Conservation (phyloP, 106 monocot species). For the Apostasia ramifera region DNA sequence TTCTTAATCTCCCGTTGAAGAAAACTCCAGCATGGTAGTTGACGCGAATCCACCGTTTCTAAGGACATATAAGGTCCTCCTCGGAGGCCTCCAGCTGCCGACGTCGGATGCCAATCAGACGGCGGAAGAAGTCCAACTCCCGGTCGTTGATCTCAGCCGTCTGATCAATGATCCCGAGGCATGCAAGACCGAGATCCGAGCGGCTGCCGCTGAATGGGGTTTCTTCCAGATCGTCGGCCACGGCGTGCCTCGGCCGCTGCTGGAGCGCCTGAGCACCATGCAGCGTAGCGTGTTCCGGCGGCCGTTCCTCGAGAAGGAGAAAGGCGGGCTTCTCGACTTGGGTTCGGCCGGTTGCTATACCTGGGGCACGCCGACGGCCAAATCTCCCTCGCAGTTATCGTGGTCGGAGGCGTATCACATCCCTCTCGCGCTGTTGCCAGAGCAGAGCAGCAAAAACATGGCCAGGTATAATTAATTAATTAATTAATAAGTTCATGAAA, state of each 20-base stretch:
- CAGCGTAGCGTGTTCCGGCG: conserved; percentile 19
- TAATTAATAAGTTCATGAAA: neutral
- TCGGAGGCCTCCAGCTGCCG: neutral
- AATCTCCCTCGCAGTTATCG: conserved; percentile 18
- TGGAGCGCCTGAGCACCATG: conserved; percentile 8
- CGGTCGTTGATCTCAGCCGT: conserved; percentile 21
- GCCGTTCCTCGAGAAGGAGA: conserved; percentile 21
- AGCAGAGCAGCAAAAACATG: neutral
- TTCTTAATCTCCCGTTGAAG: neutral
- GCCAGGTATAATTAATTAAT: conserved; percentile 10
- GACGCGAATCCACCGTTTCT: conserved; percentile 23
- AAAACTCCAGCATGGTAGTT: neutral
- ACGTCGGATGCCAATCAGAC: too few relatives aligned
- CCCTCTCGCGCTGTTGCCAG: neutral
- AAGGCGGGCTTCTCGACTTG: conserved; percentile 6
- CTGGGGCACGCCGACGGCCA: conserved; percentile 31
- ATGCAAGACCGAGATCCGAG: conserved; percentile 18
- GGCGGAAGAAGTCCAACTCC: conserved; percentile 13
- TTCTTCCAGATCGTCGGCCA: conserved; percentile 43
- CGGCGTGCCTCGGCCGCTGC: conserved; percentile 11
- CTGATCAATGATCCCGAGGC: neutral
- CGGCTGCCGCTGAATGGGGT: conserved; percentile 33
- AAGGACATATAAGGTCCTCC: conserved; percentile 17
- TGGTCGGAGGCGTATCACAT: conserved; percentile 44
- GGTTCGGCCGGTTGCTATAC: conserved; percentile 11